Evolutionary conservation across 2,329 filamentous ascomycete species (phyloP), one percentile per base, ranked within the genome.

Genomic region (Cytospora paraplurivora): DNA sequence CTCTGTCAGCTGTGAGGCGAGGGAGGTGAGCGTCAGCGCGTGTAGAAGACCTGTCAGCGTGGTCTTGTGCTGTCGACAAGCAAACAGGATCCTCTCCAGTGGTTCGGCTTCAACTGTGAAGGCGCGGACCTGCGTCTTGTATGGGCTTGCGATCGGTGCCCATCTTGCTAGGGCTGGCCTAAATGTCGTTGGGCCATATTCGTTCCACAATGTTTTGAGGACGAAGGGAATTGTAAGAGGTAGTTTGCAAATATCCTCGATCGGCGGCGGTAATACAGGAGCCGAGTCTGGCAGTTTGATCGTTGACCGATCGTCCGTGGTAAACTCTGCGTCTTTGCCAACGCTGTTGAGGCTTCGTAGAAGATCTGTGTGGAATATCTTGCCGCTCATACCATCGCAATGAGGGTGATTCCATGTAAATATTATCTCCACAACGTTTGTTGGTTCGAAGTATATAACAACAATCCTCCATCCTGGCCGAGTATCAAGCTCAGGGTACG

Each of bases 331-430:
- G 21, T 17, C 55, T 21, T 34, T 59, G 37, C 27, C 19, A 15
- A 47, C 56, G 8, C 49, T 33, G 37, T 73, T 71, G 51, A 75
- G 72, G 37, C 70, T 68, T 7, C 65, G 63, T 5, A 75, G 54
- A 8, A 76, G 56, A 17, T 67, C 69, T 54, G 69, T 56, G 49
- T 76, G 73, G n/a, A 75, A 72, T 4, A 75, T 67, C 58, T 72
- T 75, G 49, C 68, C 71, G 21, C 72, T 67, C n/a, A 68, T 72
- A 1, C 72, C 74, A 47, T 76, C 74, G 4, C 62, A 65, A 7
- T 65, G 66, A 32, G 69, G 59, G 57, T 76, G 74, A 35, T 70
- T 71, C 59, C 67, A 72, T 11, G 65, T 64, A 50, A 74, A 69
- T 12, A 74, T 33, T 15, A 71, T 63, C n/a, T 75, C 70, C 4